Base-by-base conservation (phyloP, 495 filamentous ascomycete species). In the Mycothermus thermophilus region DNA sequence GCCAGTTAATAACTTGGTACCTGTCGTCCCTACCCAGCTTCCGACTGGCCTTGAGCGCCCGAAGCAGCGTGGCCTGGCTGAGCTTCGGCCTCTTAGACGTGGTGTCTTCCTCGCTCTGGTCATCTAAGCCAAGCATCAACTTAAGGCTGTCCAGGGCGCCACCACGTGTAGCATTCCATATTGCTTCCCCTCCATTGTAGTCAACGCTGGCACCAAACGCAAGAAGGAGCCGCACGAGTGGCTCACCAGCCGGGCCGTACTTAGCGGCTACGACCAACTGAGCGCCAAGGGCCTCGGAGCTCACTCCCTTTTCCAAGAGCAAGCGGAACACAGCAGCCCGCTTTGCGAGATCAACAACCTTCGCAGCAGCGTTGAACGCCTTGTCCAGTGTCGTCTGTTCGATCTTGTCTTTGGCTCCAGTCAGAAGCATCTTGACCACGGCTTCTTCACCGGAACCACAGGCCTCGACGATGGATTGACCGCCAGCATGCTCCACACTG, bases 391-490 rank as follows among this genome's bases (percentile, higher is more conserved):
- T 64, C 9, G 42, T 35, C 18, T 49, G 51, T 8, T 50, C 47
- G 9, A 59, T 46, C 19, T 47, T 41, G 2, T 35, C 49, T 18
- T 54, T 43, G 2, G 48, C 41, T n/a, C n/a, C n/a, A 6, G 42
- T 39, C 8, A 69, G 36, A n/a, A 69, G 32, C 55, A 64, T 60
- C 16, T 42, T 30, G 16, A 69, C 27, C 13, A 69, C 60, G 0
- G 53, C 52, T 1, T 51, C 38, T 5, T 55, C 46, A 0, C 62
- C 63, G 1, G 57, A 44, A 5, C 51, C 48, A 27, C 55, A 66
- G 9, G 64, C 62, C 33, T 62, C 59, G 5, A 69, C 44, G 11
- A 69, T 44, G 2, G 63, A 60, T 34, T 64, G 58, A 10, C 63
- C 64, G 4, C 59, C 51, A n/a, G 55, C 52, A 24, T 64, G 54